phyloP scores from a whole-genome alignment of 805 yeast genomes.

The Yarrowia sp. region DNA sequence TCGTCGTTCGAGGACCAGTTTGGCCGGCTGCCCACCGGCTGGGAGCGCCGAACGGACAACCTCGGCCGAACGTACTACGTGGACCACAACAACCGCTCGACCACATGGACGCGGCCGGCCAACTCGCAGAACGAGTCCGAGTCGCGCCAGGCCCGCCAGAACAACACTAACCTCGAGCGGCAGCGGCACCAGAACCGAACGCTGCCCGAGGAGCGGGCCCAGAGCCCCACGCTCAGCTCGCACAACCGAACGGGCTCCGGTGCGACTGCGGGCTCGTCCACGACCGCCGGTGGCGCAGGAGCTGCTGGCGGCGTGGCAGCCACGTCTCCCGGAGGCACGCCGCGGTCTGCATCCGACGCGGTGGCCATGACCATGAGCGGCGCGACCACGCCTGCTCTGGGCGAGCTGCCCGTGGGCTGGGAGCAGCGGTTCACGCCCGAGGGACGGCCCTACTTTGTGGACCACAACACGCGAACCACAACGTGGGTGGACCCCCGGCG shows the following conservation, averaged over 20 bases:
- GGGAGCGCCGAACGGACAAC: conserved; percentile 98
- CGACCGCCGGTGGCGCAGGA: conserved; percentile 49
- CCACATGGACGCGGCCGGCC: conserved; percentile 99
- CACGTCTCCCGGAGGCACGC: conserved; percentile 57
- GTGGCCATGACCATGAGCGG: conserved; percentile 63
- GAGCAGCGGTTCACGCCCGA: conserved; percentile 98
- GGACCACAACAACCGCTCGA: conserved; percentile 95
- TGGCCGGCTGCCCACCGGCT: conserved; percentile 96
- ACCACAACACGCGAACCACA: conserved; percentile 98
- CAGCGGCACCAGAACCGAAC: conserved; percentile 90
- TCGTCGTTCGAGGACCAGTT: conserved; percentile 96
- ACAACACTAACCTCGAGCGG: conserved; percentile 83
- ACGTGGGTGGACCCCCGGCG: conserved; percentile 99
- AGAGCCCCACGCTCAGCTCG: conserved; percentile 34
- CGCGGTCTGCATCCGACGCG: conserved; percentile 54
- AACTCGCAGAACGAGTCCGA: conserved; percentile 77
- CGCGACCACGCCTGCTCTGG: conserved; percentile 87
- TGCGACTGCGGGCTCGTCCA: conserved; percentile 46
- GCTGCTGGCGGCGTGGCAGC: conserved; percentile 55
- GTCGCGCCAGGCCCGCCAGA: conserved; percentile 58
- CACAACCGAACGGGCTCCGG: conserved; percentile 52
- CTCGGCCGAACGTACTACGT: conserved; percentile 97
- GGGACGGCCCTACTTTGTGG: conserved; percentile 98
- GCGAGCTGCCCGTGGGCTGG: conserved; percentile 99
- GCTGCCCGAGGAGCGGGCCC: conserved; percentile 58